Evolutionary conservation across 306 rosid species (phyloP).

Genomic region (Prunus mongolica): DNA sequence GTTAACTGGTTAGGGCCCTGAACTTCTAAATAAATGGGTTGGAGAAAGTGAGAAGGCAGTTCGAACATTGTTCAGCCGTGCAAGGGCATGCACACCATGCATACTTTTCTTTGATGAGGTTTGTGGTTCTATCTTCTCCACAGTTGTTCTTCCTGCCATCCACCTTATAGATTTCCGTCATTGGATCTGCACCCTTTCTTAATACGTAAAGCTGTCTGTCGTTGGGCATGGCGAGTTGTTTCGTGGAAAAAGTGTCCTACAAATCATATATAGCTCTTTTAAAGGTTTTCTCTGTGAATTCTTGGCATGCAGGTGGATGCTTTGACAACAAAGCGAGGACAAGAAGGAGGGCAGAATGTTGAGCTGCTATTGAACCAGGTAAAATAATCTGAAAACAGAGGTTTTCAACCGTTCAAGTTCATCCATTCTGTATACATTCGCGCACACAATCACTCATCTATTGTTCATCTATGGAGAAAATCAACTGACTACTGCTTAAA

Average conservation of each 20-base stretch:
- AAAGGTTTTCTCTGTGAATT: not conserved
- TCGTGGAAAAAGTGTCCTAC: too few species aligned
- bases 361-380: conserved; percentile 75
- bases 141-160: not conserved
- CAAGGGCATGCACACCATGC: conserved; percentile 82
- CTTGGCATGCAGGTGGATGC: conserved; percentile 58
- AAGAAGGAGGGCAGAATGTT: conserved; percentile 73
- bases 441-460: too few species aligned
- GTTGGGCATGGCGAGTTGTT: too few species aligned
- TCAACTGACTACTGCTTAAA: conserved; percentile 11
- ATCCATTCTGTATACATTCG: too few species aligned
- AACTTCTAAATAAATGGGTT: conserved; percentile 71
- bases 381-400: conserved; percentile 4
- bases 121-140: conserved; percentile 15
- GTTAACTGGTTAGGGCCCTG: conserved; percentile 62
- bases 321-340: conserved; percentile 67
- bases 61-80: conserved; percentile 60
- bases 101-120: conserved; percentile 86
- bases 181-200: not conserved
- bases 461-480: not conserved
- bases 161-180: not conserved
- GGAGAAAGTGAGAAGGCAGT: conserved; percentile 81
- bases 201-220: too few species aligned
- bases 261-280: too few species aligned
- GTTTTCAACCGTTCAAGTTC: not conserved